Evolutionary conservation across 441 rosid genomes (phyloP).

Genomic region (Populus hybrid): DNA sequence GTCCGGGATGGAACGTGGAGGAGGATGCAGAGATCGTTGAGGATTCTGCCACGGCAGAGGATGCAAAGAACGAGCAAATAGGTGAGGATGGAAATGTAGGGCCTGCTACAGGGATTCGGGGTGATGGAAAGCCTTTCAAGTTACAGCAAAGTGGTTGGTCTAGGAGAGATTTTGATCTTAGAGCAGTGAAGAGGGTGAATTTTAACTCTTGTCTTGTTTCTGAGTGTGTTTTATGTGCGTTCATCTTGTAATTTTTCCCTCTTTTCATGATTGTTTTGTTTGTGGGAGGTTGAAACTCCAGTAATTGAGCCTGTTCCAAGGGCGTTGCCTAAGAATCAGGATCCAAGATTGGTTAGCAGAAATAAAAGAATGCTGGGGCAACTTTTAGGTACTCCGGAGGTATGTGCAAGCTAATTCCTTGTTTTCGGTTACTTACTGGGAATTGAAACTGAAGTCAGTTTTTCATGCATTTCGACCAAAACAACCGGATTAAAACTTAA

Average conservation of each 20-base stretch:
- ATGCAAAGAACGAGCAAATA: constrained; percentile 22
- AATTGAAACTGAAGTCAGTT: neutral
- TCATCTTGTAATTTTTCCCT: constrained; percentile 4
- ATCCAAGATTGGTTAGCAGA: constrained; percentile 83
- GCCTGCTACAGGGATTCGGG: constrained; percentile 27
- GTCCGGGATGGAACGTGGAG: constrained; percentile 32
- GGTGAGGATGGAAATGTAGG: constrained; percentile 34
- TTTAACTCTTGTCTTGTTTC: constrained; percentile 2
- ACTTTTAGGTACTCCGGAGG: constrained; percentile 96
- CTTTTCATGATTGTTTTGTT: neutral
- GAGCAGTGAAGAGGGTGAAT: constrained; percentile 49
- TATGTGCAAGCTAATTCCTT: constrained; percentile 26
- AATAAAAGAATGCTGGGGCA: constrained; percentile 94
- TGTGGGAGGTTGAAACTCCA: constrained; percentile 45
- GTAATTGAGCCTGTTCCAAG: constrained; percentile 72
- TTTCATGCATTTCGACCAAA: neutral
- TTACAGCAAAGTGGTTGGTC: constrained; percentile 45
- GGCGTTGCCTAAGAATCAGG: constrained; percentile 84
- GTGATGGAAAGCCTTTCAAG: constrained; percentile 36
- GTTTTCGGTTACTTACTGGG: neutral
- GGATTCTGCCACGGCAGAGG: constrained; percentile 33
- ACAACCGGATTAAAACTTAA: neutral
- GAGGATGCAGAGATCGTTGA: constrained; percentile 64
- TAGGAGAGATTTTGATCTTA: constrained; percentile 53
- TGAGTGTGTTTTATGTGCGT: neutral